Evolutionary conservation across 2,329 filamentous ascomycete genomes (phyloP).

Genomic region (Ceratocystis destructans): DNA sequence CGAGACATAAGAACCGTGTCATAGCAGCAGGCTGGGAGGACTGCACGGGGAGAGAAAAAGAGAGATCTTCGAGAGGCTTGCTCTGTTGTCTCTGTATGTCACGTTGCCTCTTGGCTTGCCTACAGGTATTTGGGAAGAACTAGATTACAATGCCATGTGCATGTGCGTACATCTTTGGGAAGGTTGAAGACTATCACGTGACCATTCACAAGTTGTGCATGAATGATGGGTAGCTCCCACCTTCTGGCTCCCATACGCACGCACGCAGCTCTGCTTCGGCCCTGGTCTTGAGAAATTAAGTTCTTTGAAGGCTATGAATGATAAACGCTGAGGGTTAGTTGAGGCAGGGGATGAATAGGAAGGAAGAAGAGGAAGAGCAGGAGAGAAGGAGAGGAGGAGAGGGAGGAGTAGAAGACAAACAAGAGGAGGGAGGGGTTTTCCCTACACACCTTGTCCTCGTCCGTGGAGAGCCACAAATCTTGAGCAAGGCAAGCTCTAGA

Average conservation of each 20-base stretch:
- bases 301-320: too few species aligned
- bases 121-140: background rate
- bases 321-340: background rate
- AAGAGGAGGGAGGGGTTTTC: background rate
- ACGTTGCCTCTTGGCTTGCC: background rate
- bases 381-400: background rate
- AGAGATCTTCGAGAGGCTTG: background rate
- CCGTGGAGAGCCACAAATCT: too few species aligned
- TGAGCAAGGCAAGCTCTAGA: background rate
- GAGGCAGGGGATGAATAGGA: background rate
- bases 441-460: background rate
- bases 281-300: too few species aligned
- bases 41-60: background rate
- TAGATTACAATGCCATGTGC: background rate
- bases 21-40: background rate
- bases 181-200: too few species aligned
- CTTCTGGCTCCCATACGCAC: too few species aligned
- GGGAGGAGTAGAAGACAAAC: background rate
- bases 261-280: too few species aligned
- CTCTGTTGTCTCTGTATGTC: background rate
- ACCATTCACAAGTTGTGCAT: too few species aligned
- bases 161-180: background rate
- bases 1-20: slow-evolving; percentile 4
- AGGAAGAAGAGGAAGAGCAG: background rate
- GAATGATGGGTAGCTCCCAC: too few species aligned